Conservation (phyloP, 768 basidiomycete genomes). For the Lentinula sp. region DNA sequence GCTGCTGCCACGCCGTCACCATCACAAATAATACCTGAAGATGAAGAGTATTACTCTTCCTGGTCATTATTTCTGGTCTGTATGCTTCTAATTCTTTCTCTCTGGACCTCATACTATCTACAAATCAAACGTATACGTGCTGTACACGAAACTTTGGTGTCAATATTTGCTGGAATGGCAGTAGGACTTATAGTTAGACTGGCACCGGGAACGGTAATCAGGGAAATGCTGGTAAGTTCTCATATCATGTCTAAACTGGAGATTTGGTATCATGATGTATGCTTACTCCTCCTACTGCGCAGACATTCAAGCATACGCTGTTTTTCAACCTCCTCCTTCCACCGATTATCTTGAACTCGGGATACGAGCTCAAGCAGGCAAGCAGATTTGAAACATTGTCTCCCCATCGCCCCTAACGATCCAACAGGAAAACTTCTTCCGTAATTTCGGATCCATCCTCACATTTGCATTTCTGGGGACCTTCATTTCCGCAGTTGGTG, state of each 20-base stretch:
- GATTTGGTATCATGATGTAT: neutral
- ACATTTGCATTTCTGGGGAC: conserved; percentile 93
- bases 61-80: conserved; percentile 95
- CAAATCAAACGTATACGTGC: conserved; percentile 95
- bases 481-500: conserved; percentile 91
- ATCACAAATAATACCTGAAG: conserved; percentile 43
- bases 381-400: conserved; percentile 13
- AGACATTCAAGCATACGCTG: conserved; percentile 96
- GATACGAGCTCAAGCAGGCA: conserved; percentile 95
- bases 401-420: conserved; percentile 1
- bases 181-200: conserved; percentile 90
- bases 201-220: conserved; percentile 88
- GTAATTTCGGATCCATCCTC: conserved; percentile 95
- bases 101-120: conserved; percentile 96
- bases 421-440: conserved; percentile 91
- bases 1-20: conserved; percentile 23
- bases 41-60: conserved; percentile 87
- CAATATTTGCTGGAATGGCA: conserved; percentile 93
- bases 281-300: neutral
- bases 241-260: neutral
- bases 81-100: conserved; percentile 85
- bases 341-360: conserved; percentile 96
- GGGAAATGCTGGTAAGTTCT: conserved; percentile 89
- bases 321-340: conserved; percentile 98
- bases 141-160: conserved; percentile 93